Evolutionary conservation across 331 rosid species (phyloP).

Genomic region (Quercus phellos): DNA sequence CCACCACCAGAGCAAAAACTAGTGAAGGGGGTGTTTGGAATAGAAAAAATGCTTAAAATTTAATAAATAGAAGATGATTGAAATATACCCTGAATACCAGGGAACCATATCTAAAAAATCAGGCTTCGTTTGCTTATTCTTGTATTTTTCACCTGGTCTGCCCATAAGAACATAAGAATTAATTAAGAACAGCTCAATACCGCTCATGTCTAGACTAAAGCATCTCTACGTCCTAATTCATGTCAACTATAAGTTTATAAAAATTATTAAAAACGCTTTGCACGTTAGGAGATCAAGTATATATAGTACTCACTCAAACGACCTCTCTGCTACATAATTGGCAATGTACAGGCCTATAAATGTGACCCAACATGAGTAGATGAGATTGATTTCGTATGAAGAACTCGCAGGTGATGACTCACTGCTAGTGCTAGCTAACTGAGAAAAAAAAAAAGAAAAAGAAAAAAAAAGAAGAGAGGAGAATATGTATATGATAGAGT

Average conservation of each 20-base stretch:
- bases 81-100: constrained; percentile 90
- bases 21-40: neutral
- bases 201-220: neutral
- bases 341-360: constrained; percentile 93
- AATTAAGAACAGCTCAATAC: constrained; percentile 42
- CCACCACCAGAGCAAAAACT: constrained; percentile 18
- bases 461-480: neutral
- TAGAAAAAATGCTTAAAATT: neutral
- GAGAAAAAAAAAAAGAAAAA: constrained; percentile 23
- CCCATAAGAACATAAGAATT: constrained; percentile 65
- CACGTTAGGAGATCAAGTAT: constrained; percentile 7
- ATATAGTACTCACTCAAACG: constrained; percentile 63
- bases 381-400: constrained; percentile 77
- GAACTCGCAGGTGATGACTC: constrained; percentile 32
- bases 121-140: constrained; percentile 82
- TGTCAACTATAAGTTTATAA: too few species aligned
- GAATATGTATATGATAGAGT: neutral
- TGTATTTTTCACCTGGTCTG: constrained; percentile 54
- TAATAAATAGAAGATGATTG: neutral
- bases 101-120: constrained; percentile 94
- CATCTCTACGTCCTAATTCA: too few species aligned
- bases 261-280: neutral
- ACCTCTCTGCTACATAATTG: constrained; percentile 87
- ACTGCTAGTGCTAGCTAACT: constrained; percentile 39
- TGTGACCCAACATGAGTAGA: constrained; percentile 90